Evolutionary conservation across 2,329 filamentous ascomycete genomes (phyloP).

Genomic region (Penicillium sp.): DNA sequence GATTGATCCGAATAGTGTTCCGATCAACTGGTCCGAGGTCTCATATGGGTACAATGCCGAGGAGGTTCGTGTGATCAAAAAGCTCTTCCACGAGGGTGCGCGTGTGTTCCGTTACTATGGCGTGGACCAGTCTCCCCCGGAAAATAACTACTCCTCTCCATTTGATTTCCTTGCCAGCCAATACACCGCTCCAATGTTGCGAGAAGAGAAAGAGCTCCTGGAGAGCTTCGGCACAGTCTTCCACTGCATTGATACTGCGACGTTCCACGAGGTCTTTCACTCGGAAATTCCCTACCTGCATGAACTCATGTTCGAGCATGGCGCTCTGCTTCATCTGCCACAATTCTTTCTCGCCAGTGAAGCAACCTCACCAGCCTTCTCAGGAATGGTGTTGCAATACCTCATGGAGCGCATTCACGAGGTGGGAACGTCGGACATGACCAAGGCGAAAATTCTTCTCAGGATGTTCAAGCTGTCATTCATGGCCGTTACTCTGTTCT

Average conservation of each 20-base stretch:
- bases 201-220: conserved; percentile 95
- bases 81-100: conserved; percentile 94
- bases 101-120: conserved; percentile 97
- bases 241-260: conserved; percentile 96
- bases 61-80: conserved; percentile 94
- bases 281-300: conserved; percentile 96
- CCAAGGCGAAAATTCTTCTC: conserved; percentile 88
- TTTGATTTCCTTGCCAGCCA: conserved; percentile 93
- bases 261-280: conserved; percentile 97
- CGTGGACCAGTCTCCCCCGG: conserved; percentile 73
- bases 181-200: conserved; percentile 89
- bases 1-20: conserved; percentile 76
- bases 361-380: conserved; percentile 95
- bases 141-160: conserved; percentile 75
- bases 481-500: conserved; percentile 98
- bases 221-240: conserved; percentile 99
- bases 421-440: conserved; percentile 87
- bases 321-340: conserved; percentile 87
- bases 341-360: conserved; percentile 99
- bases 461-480: conserved; percentile 97
- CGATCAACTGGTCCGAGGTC: conserved; percentile 90
- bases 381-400: conserved; percentile 95
- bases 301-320: conserved; percentile 97
- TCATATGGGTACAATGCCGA: conserved; percentile 96
- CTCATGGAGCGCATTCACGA: conserved; percentile 96